These are phyloP conservation scores for Fusarium sp. DNA, from an alignment of 2,329 filamentous ascomycete species.

Conservation along the genomic window DNA sequence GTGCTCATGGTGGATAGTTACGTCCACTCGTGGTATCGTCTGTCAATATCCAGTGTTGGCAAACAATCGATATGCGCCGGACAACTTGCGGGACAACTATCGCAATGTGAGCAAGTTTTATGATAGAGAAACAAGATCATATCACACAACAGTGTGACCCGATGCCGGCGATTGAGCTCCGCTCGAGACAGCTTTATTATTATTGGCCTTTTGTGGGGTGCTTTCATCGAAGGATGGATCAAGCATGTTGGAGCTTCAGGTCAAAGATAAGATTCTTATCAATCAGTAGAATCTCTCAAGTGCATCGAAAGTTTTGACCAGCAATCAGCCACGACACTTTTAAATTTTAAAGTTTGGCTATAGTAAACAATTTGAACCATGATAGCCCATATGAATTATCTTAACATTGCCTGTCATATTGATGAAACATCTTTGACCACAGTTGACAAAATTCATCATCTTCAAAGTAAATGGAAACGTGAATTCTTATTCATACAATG, in stretches of 20 bases:
- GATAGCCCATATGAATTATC: too few species aligned
- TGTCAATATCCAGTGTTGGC: neutral
- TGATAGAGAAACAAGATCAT: neutral
- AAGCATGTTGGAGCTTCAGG: neutral
- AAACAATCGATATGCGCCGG: neutral
- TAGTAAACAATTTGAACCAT: neutral
- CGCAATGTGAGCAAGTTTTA: neutral
- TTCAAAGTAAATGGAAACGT: constrained; percentile 22
- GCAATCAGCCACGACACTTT: neutral
- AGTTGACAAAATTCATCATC: neutral
- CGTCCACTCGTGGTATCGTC: neutral
- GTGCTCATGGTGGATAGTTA: constrained; percentile 16
- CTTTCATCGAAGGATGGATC: neutral
- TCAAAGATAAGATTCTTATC: constrained; percentile 19
- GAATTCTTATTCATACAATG: constrained; percentile 42
- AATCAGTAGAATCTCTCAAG: neutral
- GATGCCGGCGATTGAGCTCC: constrained; percentile 5
- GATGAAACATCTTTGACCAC: neutral
- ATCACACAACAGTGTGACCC: neutral
- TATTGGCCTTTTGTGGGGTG: constrained; percentile 1
- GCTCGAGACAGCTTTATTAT: neutral
- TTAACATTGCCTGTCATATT: too few species aligned
- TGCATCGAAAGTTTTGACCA: neutral
- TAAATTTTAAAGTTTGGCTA: neutral
- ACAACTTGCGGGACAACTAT: neutral